Conservation (phyloP, 441 rosid genomes). For the Syzygium malaccense region DNA sequence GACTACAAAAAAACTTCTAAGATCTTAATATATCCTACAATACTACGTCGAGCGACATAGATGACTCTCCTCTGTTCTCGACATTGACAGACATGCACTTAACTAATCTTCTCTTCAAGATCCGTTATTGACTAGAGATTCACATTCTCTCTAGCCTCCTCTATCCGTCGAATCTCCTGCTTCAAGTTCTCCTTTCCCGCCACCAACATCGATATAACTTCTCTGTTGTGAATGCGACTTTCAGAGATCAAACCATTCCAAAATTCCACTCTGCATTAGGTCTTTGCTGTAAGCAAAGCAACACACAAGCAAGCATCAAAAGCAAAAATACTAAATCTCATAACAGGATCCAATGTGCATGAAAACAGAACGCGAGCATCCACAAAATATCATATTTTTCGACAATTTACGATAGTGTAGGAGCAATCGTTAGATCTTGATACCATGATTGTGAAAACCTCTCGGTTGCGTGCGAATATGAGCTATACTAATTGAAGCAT, state of each 20-base stretch:
- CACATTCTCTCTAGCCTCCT: background rate
- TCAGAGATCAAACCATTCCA: fast-evolving
- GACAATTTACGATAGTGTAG: fast-evolving
- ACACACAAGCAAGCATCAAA: fast-evolving
- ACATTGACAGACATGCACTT: no score
- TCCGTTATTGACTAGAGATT: no score
- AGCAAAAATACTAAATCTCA: background rate
- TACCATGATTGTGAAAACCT: fast-evolving
- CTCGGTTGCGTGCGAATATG: background rate
- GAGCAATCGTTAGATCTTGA: background rate
- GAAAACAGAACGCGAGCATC: no score
- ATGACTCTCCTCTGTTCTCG: background rate
- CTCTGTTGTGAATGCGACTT: background rate
- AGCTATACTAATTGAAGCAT: no score
- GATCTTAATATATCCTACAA: no score
- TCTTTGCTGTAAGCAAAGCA: background rate
- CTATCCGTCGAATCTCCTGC: background rate
- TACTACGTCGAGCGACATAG: no score
- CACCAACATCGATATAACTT: background rate
- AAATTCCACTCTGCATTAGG: background rate
- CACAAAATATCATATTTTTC: no score
- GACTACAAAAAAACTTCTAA: no score
- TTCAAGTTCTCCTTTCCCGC: background rate
- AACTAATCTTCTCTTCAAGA: background rate
- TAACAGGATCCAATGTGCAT: fast-evolving